Percentiles rank a stretch among this genome's conserved stretches.
Evolutionary conservation across 306 rosid species (phyloP).

Genomic region (Prunus kanzakura): DNA sequence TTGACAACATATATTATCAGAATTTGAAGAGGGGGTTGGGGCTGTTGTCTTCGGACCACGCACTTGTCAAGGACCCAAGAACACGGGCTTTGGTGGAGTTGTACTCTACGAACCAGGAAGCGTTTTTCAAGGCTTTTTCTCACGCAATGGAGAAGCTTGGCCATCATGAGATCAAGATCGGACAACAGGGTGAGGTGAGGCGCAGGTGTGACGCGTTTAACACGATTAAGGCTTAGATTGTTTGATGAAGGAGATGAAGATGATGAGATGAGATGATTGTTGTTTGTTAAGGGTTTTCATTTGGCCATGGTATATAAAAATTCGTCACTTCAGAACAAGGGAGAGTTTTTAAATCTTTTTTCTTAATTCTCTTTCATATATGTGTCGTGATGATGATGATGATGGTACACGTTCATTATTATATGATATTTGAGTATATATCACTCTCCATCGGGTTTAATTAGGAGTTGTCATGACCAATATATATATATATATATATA

Average conservation of each 20-base stretch:
- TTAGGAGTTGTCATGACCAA: too few relatives aligned
- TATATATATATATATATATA: too few relatives aligned
- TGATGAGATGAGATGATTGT: background rate
- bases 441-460: too few relatives aligned
- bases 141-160: conserved; percentile 53
- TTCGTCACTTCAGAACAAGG: background rate
- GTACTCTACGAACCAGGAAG: conserved; percentile 35
- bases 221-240: background rate
- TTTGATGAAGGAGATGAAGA: background rate
- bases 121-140: conserved; percentile 39
- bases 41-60: conserved; percentile 36
- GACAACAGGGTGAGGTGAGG: conserved; percentile 48
- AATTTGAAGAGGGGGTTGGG: conserved; percentile 47
- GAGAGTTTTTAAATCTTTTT: background rate
- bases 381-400: background rate
- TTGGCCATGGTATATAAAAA: background rate
- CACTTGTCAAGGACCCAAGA: conserved; percentile 32
- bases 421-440: background rate
- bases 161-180: conserved; percentile 35
- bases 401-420: background rate
- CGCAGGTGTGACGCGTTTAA: conserved; percentile 46
- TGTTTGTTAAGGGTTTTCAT: background rate
- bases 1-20: conserved; percentile 47
- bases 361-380: background rate
- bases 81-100: conserved; percentile 37